phyloP scores from a whole-genome alignment of 129 eudicot genomes.

The Erigeron canadensis region DNA sequence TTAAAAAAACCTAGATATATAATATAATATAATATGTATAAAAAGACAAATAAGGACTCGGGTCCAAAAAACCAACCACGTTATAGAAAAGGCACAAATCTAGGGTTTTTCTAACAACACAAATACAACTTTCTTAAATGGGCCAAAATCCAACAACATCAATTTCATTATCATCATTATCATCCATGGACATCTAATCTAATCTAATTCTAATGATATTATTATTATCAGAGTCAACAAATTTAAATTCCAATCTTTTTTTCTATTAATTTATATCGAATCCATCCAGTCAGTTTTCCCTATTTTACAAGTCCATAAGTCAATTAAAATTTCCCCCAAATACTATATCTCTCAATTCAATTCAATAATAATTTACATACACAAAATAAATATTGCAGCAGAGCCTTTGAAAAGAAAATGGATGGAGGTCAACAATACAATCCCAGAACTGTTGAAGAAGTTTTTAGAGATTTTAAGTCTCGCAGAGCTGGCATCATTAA shows the following conservation, averaged over 20 bases:
- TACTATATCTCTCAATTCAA: background rate
- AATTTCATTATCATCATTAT: background rate
- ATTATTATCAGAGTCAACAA: no score
- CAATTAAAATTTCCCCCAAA: constrained; percentile 28
- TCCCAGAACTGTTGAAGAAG: constrained; percentile 78
- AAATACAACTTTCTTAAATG: background rate
- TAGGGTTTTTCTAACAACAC: constrained; percentile 19
- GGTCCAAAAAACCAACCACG: background rate
- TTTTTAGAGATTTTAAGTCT: constrained; percentile 68
- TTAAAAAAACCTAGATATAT: no score
- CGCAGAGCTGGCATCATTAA: constrained; percentile 71
- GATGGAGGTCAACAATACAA: constrained; percentile 65
- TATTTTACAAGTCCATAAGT: constrained; percentile 18
- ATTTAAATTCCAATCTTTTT: constrained; percentile 24
- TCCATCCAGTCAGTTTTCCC: constrained; percentile 27
- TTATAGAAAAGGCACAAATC: constrained; percentile 23
- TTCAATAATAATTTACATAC: no score
- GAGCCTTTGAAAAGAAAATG: constrained; percentile 26
- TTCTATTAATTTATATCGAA: constrained; percentile 19
- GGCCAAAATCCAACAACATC: constrained; percentile 25
- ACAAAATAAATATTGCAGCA: no score
- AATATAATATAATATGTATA: no score
- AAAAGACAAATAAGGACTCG: background rate
- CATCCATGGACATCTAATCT: constrained; percentile 23
- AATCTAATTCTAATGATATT: no score